Evolutionary conservation across 768 basidiomycete species (phyloP), one percentile per base, ranked within the genome.

Genomic region (Coprinopsis strossmayeri): DNA sequence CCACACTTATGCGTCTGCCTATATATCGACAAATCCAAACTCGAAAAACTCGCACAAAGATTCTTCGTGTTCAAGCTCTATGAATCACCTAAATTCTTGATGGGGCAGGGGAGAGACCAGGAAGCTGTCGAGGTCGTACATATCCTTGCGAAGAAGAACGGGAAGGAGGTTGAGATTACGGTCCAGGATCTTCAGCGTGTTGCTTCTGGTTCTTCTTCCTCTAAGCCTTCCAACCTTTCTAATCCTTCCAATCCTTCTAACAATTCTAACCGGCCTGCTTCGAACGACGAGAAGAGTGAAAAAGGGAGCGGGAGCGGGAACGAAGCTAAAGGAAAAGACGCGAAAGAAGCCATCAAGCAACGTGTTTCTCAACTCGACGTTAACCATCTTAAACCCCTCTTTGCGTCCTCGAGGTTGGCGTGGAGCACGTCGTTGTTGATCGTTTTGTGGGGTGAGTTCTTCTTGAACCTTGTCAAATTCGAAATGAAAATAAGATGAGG

Each of bases 1-100:
- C n/a, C n/a, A n/a, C n/a, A n/a, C n/a, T n/a, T n/a, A n/a, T n/a
- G n/a, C n/a, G n/a, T n/a, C n/a, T n/a, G n/a, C n/a, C n/a, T n/a
- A n/a, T n/a, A n/a, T n/a, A n/a, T n/a, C n/a, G n/a, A n/a, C n/a
- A n/a, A n/a, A n/a, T n/a, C n/a, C n/a, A n/a, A n/a, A n/a, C n/a
- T n/a, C n/a, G n/a, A n/a, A n/a, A n/a, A n/a, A n/a, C n/a, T n/a
- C n/a, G n/a, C n/a, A n/a, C n/a, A n/a, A n/a, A 58, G 61, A 3
- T 60, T 63, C 50, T 85, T 84, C 61, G 59, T 78, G 34, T 88
- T 90, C 71, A 68, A 72, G 44, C 67, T 89, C 3, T 76, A 80
- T 53, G 86, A 90, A 61, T 82, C 81, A 49, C 87, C 86, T 1
- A 87, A 86, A 56, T 90, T 74, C 58, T 74, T 86, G 47, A 82